phyloP scores from a whole-genome alignment of 2,329 filamentous ascomycete genomes.

The Nectriaceae sp. region DNA sequence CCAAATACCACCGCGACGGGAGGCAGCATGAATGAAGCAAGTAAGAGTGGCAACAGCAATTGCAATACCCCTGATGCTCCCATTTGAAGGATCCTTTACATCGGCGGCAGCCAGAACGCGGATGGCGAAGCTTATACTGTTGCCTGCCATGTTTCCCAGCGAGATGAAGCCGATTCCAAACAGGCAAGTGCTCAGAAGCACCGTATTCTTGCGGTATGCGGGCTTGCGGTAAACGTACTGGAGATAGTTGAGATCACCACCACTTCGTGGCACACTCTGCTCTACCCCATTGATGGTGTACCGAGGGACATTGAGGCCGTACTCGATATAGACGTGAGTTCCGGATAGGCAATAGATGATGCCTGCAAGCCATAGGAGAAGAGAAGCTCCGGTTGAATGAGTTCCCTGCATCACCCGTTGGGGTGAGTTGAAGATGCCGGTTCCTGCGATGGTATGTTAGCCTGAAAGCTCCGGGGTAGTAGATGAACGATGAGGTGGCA shows the following conservation, averaged over 20 bases:
- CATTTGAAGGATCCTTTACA: conserved; percentile 25
- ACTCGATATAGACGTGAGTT: conserved; percentile 44
- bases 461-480: not conserved
- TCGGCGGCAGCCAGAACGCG: conserved; percentile 41
- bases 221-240: conserved; percentile 47
- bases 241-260: conserved; percentile 51
- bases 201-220: conserved; percentile 34
- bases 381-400: conserved; percentile 33
- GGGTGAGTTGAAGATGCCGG: conserved; percentile 40
- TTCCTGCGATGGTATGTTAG: conserved; percentile 25
- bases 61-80: conserved; percentile 48
- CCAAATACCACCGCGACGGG: conserved; percentile 50
- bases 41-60: conserved; percentile 44
- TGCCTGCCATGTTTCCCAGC: conserved; percentile 51
- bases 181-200: conserved; percentile 44
- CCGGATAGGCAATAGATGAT: conserved; percentile 40
- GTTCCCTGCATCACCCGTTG: conserved; percentile 36
- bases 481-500: not conserved
- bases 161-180: conserved; percentile 48
- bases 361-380: conserved; percentile 44
- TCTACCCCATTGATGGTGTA: conserved; percentile 40
- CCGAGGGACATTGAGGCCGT: conserved; percentile 48
- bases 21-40: conserved; percentile 50
- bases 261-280: conserved; percentile 45
- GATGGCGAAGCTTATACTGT: conserved; percentile 48